phyloP scores from a whole-genome alignment of 169 alveolate species.

The Cryptosporidium ryanae region DNA sequence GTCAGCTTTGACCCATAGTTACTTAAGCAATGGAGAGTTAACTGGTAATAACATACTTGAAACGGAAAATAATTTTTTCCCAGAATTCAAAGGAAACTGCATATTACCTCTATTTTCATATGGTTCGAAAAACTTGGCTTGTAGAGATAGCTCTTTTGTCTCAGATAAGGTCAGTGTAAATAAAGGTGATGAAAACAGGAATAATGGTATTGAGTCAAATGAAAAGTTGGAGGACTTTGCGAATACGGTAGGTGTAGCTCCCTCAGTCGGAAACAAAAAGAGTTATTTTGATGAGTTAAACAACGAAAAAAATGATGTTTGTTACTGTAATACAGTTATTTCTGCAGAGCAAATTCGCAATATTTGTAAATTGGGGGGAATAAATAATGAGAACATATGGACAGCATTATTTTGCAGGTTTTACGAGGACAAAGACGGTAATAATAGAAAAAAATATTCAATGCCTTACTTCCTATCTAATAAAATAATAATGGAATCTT shows the following conservation, averaged over 20 bases:
- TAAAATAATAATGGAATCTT: slow-evolving; percentile 54
- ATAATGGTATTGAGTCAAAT: not conserved
- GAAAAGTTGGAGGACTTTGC: too few species aligned
- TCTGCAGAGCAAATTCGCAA: slow-evolving; percentile 23
- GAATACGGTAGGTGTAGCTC: not conserved
- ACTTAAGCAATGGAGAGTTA: too few species aligned
- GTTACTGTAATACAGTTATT: slow-evolving; percentile 15
- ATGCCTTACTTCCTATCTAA: slow-evolving; percentile 58
- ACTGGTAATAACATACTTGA: too few species aligned
- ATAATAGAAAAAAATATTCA: slow-evolving; percentile 3
- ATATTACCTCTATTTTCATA: too few species aligned
- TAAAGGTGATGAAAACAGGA: too few species aligned
- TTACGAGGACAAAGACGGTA: not conserved
- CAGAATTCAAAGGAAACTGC: too few species aligned
- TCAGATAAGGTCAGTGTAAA: too few species aligned
- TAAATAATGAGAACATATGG: slow-evolving; percentile 60
- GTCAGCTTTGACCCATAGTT: too few species aligned
- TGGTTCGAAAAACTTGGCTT: too few species aligned
- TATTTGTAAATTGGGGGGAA: slow-evolving; percentile 55
- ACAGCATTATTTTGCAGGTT: slow-evolving; percentile 49
- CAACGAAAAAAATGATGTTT: not conserved
- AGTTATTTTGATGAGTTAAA: not conserved
- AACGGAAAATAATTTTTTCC: too few species aligned
- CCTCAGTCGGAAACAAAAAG: not conserved
- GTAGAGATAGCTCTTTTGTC: too few species aligned